Evolutionary conservation across 345 rosid species (phyloP).

Genomic region (Capsella bursapastoris): DNA sequence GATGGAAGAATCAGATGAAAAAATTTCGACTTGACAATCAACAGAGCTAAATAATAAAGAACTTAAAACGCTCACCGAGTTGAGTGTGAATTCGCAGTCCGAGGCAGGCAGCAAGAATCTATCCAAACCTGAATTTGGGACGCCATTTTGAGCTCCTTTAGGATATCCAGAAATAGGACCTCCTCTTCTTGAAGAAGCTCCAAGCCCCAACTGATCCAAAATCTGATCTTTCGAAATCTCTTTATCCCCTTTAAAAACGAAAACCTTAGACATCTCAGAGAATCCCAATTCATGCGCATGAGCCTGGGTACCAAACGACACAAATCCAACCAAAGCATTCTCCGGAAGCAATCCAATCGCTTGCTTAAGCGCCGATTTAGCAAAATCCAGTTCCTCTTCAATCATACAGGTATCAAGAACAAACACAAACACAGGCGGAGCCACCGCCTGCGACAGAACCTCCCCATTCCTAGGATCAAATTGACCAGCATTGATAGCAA

Average conservation of each 20-base stretch:
- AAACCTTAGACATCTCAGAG: slow-evolving; percentile 80
- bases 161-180: slow-evolving; percentile 43
- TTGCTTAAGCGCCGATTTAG: slow-evolving; percentile 68
- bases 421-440: slow-evolving; percentile 57
- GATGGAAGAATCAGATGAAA: neutral
- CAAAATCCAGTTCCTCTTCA: slow-evolving; percentile 76
- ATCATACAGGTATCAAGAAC: slow-evolving; percentile 83
- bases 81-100: slow-evolving; percentile 75
- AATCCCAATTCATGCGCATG: slow-evolving; percentile 89
- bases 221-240: slow-evolving; percentile 74
- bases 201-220: slow-evolving; percentile 80
- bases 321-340: slow-evolving; percentile 84
- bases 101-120: slow-evolving; percentile 85
- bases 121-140: slow-evolving; percentile 49
- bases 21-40: neutral
- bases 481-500: neutral
- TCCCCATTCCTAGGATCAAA: neutral
- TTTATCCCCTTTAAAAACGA: slow-evolving; percentile 70
- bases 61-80: slow-evolving; percentile 48
- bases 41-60: neutral
- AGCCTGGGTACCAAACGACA: slow-evolving; percentile 81
- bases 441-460: slow-evolving; percentile 10
- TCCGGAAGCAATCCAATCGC: slow-evolving; percentile 83
- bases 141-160: slow-evolving; percentile 59
- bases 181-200: slow-evolving; percentile 57